Conservation (phyloP, 2,329 filamentous ascomycete species). For the Penicillium sp. region DNA sequence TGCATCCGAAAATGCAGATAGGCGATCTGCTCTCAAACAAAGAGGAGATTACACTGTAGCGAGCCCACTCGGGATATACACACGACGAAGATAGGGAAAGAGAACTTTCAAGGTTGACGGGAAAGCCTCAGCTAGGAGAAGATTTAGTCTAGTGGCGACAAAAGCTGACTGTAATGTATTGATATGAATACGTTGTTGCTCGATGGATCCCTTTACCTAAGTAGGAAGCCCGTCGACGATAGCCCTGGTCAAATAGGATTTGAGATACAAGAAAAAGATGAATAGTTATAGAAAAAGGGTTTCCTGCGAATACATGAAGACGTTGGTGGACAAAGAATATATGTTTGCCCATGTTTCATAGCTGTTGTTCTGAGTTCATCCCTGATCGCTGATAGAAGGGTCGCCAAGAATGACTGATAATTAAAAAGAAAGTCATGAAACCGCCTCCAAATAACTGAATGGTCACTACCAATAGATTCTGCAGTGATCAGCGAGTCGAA, state of each 20-base stretch:
- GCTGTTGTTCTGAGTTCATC: conserved; percentile 10
- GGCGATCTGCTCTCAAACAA: not conserved
- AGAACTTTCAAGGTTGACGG: not conserved
- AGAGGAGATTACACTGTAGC: not conserved
- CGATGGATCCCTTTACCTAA: not conserved
- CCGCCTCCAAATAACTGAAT: not conserved
- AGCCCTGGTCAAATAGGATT: not conserved
- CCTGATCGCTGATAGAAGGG: conserved; percentile 5
- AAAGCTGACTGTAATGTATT: not conserved
- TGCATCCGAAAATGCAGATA: not conserved
- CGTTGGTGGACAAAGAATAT: conserved; percentile 12
- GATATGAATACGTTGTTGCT: not conserved
- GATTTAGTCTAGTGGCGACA: not conserved
- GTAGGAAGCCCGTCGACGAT: not conserved
- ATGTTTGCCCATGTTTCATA: not conserved
- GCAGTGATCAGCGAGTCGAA: conserved; percentile 55
- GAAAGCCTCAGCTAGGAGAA: not conserved
- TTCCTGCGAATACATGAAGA: conserved; percentile 3
- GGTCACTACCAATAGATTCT: conserved; percentile 39
- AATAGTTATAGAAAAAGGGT: too few species aligned
- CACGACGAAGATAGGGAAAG: too few species aligned
- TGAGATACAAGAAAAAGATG: not conserved
- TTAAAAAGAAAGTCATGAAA: not conserved
- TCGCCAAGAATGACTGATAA: conserved; percentile 20
- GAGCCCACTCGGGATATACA: too few species aligned